Base-by-base conservation (phyloP, 106 monocot genomes). In the Dendrobium officinale region DNA sequence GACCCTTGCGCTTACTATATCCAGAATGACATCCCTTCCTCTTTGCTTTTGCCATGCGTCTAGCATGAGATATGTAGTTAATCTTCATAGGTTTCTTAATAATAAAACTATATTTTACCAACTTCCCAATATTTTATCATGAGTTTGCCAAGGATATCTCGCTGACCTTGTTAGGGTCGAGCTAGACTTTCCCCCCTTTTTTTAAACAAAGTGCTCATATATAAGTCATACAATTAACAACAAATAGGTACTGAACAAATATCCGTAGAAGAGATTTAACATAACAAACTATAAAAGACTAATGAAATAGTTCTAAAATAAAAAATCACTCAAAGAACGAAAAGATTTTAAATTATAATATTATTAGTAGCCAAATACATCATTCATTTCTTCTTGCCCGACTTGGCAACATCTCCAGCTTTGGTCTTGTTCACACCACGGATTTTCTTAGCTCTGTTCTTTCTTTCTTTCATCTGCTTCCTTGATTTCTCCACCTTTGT, bases 121-220 rank as follows among this genome's bases (percentile, higher is more conserved):
- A 26, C 26, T 26, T 26, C 26, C 26, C 26, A 26, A 26, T 26
- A 26, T 26, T 26, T 26, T 26, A 26, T 26, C 26, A 26, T 26
- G 92, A 92, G 87, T 92, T 95, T 55, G 95, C 90, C 95, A 95
- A 89, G 87, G 90, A 90, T 74, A 95, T 95, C 84, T 92, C 92
- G 81, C 82, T 90, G 86, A 83, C 82, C 74, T 92, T 92, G 85
- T 95, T 95, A 76, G 95, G 94, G 44, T 95, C 94, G 15, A 95
- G 86, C 94, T 90, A 94, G 41, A 92, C 95, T 83, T 95, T 92
- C 24, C 95, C 95, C 31, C 31, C 89, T 37, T 37, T 37, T 31
- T 37, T 37, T 37, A 45, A 9, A 45, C 5, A 45, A 45, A 45
- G 45, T 45, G 6, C 9, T 13, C 10, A 51, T 15, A 51, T 51